These are phyloP conservation scores for Udeniomyces megalosporus DNA, from an alignment of 768 basidiomycete species.

Conservation along the genomic window DNA sequence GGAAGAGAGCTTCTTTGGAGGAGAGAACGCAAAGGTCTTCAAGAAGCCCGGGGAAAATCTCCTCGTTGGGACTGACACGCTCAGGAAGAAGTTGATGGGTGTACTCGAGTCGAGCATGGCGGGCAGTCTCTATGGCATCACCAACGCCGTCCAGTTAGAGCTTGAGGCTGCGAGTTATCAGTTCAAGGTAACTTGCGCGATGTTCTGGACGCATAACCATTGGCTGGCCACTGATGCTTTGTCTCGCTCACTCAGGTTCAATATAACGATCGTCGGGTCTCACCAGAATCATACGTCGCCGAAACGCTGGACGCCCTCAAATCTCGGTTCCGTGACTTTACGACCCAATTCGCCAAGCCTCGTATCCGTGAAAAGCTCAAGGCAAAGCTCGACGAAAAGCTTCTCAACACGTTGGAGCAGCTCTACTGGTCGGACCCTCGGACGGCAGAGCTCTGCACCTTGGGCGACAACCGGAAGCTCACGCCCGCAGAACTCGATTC, in stretches of 20 bases:
- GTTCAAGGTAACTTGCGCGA: slow-evolving; percentile 82
- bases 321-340: slow-evolving; percentile 65
- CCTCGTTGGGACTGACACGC: slow-evolving; percentile 81
- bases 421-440: slow-evolving; percentile 93
- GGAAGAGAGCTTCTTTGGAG: slow-evolving; percentile 34
- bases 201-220: background rate
- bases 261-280: slow-evolving; percentile 76
- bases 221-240: background rate
- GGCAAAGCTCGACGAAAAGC: slow-evolving; percentile 81
- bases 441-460: slow-evolving; percentile 50
- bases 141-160: slow-evolving; percentile 92
- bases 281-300: slow-evolving; percentile 91
- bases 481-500: slow-evolving; percentile 52
- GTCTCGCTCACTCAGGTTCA: slow-evolving; percentile 21
- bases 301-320: slow-evolving; percentile 92
- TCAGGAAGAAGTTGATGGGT: slow-evolving; percentile 83
- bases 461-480: slow-evolving; percentile 54
- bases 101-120: slow-evolving; percentile 97
- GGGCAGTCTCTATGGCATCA: slow-evolving; percentile 82
- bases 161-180: slow-evolving; percentile 94
- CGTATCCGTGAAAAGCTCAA: slow-evolving; percentile 78
- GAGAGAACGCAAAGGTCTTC: slow-evolving; percentile 33
- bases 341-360: slow-evolving; percentile 70
- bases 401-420: slow-evolving; percentile 93
- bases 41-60: slow-evolving; percentile 32